Evolutionary conservation across 2,329 filamentous ascomycete species (phyloP).

Genomic region (Pestalotiopsis sp.): DNA sequence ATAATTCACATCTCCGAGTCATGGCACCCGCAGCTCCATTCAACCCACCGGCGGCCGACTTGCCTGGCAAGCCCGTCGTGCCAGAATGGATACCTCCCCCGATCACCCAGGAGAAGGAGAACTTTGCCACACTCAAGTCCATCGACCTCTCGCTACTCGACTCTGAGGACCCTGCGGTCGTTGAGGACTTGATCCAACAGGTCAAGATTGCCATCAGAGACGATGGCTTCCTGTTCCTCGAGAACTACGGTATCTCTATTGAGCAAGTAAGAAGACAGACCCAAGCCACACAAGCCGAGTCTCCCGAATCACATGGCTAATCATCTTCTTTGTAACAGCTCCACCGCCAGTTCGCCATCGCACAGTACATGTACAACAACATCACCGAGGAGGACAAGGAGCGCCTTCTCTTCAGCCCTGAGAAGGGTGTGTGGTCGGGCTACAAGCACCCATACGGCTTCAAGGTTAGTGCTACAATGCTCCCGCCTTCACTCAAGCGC

Average conservation of each 20-base stretch:
- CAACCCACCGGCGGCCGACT: constrained; percentile 4
- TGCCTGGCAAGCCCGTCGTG: constrained; percentile 5
- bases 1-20: background rate
- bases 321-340: background rate
- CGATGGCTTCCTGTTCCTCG: constrained; percentile 7
- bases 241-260: constrained; percentile 6
- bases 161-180: background rate
- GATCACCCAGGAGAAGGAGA: constrained; percentile 1
- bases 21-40: constrained; percentile 6
- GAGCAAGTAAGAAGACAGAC: background rate
- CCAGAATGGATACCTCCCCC: constrained; percentile 3
- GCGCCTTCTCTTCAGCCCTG: constrained; percentile 5
- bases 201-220: constrained; percentile 7
- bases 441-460: constrained; percentile 8
- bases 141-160: constrained; percentile 4
- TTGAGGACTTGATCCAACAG: background rate
- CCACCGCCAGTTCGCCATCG: constrained; percentile 3
- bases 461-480: background rate
- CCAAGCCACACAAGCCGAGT: too few species aligned
- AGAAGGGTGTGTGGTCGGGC: constrained; percentile 1
- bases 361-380: constrained; percentile 9
- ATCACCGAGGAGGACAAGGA: constrained; percentile 8
- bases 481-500: too few species aligned
- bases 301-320: background rate
- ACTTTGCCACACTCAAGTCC: constrained; percentile 5